Evolutionary conservation across 495 filamentous ascomycete genomes (phyloP).

Genomic region (Tuber microsphaerosporum): DNA sequence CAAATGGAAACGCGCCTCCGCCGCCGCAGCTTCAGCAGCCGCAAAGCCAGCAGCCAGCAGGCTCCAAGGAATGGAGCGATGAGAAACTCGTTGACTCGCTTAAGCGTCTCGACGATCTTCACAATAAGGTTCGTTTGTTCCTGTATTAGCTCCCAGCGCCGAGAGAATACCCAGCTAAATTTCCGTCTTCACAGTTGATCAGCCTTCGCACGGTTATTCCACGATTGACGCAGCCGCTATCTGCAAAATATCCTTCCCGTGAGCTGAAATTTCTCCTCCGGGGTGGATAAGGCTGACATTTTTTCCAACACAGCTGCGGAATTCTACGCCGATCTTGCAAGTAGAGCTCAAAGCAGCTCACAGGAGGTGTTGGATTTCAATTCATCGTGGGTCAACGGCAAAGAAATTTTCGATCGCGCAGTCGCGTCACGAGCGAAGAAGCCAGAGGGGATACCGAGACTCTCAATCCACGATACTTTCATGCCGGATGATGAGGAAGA

Average conservation of each 20-base stretch:
- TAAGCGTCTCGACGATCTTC: conserved; percentile 37
- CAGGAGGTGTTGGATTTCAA: conserved; percentile 38
- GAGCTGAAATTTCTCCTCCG: conserved; percentile 9
- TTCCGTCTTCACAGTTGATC: conserved; percentile 22
- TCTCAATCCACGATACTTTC: conserved; percentile 34
- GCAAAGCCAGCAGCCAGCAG: conserved; percentile 13
- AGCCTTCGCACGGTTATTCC: conserved; percentile 39
- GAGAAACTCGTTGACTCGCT: conserved; percentile 38
- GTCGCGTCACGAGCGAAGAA: conserved; percentile 16
- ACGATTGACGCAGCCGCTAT: conserved; percentile 27
- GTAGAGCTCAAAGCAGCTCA: conserved; percentile 29
- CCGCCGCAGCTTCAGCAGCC: conserved; percentile 18
- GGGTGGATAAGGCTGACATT: not conserved
- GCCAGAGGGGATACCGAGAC: conserved; percentile 19
- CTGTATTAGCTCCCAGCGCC: not conserved
- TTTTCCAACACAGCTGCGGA: conserved; percentile 29
- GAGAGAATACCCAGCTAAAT: conserved; percentile 4
- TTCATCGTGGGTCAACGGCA: conserved; percentile 24
- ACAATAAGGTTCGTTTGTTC: conserved; percentile 27
- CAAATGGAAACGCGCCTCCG: conserved; percentile 15
- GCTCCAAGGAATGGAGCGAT: conserved; percentile 29
- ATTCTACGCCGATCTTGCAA: conserved; percentile 34
- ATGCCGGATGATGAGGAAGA: conserved; percentile 26
- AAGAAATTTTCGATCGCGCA: conserved; percentile 29
- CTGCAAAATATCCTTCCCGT: conserved; percentile 33